Evolutionary conservation across 768 basidiomycete species (phyloP).

Genomic region (Tulasnella sp.): DNA sequence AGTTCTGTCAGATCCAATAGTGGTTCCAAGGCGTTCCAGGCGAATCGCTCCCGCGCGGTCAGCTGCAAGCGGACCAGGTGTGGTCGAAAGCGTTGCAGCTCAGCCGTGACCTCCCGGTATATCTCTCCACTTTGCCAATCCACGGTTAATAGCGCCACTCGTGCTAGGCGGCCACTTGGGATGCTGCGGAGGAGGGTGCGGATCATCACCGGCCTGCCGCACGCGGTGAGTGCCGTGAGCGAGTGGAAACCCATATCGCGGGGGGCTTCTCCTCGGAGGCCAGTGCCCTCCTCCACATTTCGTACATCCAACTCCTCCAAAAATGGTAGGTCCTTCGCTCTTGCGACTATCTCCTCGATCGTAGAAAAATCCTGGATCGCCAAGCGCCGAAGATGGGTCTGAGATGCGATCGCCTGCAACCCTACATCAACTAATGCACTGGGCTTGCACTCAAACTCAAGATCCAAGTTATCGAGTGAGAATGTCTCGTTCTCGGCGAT

Average conservation of each 20-base stretch:
- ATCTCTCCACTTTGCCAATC: background rate
- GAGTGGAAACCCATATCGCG: background rate
- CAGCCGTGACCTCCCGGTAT: background rate
- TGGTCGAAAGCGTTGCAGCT: background rate
- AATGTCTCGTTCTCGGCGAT: background rate
- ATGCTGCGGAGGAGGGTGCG: background rate
- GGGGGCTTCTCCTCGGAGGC: too few relatives aligned
- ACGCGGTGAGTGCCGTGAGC: background rate
- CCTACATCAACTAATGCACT: background rate
- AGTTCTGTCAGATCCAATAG: background rate
- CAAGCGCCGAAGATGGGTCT: background rate
- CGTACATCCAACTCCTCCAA: background rate
- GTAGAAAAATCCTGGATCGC: background rate
- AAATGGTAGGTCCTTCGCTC: background rate
- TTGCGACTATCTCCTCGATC: background rate
- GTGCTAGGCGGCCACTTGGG: background rate
- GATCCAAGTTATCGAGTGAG: background rate
- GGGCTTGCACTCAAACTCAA: background rate
- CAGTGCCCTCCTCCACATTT: background rate
- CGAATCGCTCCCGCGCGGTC: background rate
- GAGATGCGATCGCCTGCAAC: background rate
- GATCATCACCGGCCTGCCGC: background rate
- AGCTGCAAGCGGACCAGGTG: background rate
- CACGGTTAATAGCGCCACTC: background rate
- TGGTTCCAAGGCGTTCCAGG: background rate